phyloP scores from a whole-genome alignment of 2,329 filamentous ascomycete genomes.

The Hypoxylon rubiginosum region DNA sequence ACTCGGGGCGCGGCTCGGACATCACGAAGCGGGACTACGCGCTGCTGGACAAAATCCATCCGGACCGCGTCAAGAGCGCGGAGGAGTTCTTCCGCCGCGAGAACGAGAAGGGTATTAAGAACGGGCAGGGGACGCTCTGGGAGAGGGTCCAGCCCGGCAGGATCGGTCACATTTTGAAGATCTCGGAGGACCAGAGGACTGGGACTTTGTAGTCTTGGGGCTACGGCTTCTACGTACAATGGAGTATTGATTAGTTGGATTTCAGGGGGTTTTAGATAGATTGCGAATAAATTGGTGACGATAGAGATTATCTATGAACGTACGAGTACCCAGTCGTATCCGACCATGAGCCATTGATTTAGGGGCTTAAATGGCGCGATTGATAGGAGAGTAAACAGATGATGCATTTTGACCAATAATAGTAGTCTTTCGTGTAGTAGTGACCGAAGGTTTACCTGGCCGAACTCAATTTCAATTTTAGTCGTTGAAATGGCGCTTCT shows the following conservation, averaged over 20 bases:
- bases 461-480: neutral
- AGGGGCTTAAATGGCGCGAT: neutral
- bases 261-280: neutral
- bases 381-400: neutral
- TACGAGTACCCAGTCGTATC: neutral
- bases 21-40: constrained; percentile 62
- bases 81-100: constrained; percentile 63
- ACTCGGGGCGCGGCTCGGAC: constrained; percentile 57
- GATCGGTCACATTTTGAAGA: constrained; percentile 40
- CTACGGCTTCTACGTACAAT: neutral
- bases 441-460: neutral
- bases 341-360: neutral
- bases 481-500: neutral
- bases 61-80: constrained; percentile 60
- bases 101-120: constrained; percentile 51
- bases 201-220: constrained; percentile 34
- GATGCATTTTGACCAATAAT: neutral
- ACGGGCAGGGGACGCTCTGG: constrained; percentile 51
- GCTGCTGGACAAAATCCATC: constrained; percentile 66
- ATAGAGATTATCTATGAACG: no score
- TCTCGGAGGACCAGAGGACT: constrained; percentile 42
- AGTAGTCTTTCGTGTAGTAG: neutral
- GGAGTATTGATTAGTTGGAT: neutral
- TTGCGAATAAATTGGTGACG: neutral
- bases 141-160: constrained; percentile 49